Evolutionary conservation across 768 basidiomycete genomes (phyloP), one percentile per base, ranked within the genome.

Genomic region (Russula sp.): DNA sequence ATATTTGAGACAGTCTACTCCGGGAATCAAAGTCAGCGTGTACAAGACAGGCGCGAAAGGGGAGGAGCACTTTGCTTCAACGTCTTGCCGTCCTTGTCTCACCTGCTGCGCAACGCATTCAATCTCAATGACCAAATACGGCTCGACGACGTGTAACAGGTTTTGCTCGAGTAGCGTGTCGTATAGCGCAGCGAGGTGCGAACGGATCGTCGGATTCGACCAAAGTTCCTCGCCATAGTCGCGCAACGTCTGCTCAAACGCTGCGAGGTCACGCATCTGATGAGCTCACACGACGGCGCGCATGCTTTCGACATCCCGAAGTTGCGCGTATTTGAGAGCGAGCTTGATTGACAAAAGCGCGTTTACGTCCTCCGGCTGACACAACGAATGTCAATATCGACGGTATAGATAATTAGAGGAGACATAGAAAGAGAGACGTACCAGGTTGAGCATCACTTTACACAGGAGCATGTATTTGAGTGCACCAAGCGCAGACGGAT

Each of bases 241-340:
- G 68, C 87, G 80, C 72, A 98, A 74, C 0, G 90, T 89, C 68
- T 82, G 84, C 77, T 98, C 91, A 64, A 98, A 98, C 70, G 93
- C 87, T 0, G 87, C 86, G 37, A 99, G 76, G 73, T 93, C 91
- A 40, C 96, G 82, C 57, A 89, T 87, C 75, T 94, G 89, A 70
- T 98, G 91, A n/a, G 96, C 97, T 13, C 85, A 84, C 2, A 95
- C 97, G 58, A 97, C 87, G 8, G 90, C 92, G 45, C 94, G 88
- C 93, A 99, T 97, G 57, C 91, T 92, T 71, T 98, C 93, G 16
- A 98, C 89, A n/a, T n/a, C n/a, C n/a, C n/a, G n/a, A n/a, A n/a
- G n/a, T n/a, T n/a, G n/a, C n/a, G n/a, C n/a, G n/a, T n/a, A n/a
- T n/a, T n/a, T n/a, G n/a, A n/a, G n/a, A n/a, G n/a, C n/a, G n/a